Base-by-base conservation (phyloP, 73 alveolate species). In the Paramecium tetraurelia region DNA sequence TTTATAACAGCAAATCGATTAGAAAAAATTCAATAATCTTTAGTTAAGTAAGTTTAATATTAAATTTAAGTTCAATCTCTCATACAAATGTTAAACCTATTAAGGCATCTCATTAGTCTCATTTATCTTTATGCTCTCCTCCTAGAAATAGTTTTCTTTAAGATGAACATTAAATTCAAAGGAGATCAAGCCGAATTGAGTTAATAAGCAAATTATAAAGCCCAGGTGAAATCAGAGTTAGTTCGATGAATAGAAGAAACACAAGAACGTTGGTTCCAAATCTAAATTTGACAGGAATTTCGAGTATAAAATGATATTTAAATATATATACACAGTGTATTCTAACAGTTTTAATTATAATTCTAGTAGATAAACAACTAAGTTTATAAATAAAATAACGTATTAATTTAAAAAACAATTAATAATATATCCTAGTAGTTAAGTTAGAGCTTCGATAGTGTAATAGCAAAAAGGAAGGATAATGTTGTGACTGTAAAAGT, bases 381-480 rank as follows among this genome's bases (percentile, higher is more conserved):
- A 53, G n/a, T 53, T 50, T 50, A 50, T 24, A 22, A 63, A 63
- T 27, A 63, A 27, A 63, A 63, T 24, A 22, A 63, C 1, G 21
- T 1, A 22, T 31, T 63, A 16, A 80, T 80, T 58, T 8, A 80
- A 41, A 80, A 80, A 8, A 48, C 90, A 77, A 77, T 77, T 72
- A 43, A 77, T 7, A 33, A 21, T 20, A 44, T 43, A 48, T 10
- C 33, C 90, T 18, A n/a, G 22, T 1, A 77, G n/a, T 2, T 80
- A 18, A 31, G 24, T 40, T 80, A 80, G 58, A 46, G 89, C 93
- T 93, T 98, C 98, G 44, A 95, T 92, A 44, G 90, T 97, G 85
- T 93, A 94, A 86, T 97, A 99, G 99, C 99, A 21, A 96, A 96
- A 92, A 93, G 98, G 84, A 95, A 94, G 93, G 99, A 96, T 58